Evolutionary conservation across 140 eudicot species (phyloP), one percentile per base, ranked within the genome.

Genomic region (Ambrosia hybrid): DNA sequence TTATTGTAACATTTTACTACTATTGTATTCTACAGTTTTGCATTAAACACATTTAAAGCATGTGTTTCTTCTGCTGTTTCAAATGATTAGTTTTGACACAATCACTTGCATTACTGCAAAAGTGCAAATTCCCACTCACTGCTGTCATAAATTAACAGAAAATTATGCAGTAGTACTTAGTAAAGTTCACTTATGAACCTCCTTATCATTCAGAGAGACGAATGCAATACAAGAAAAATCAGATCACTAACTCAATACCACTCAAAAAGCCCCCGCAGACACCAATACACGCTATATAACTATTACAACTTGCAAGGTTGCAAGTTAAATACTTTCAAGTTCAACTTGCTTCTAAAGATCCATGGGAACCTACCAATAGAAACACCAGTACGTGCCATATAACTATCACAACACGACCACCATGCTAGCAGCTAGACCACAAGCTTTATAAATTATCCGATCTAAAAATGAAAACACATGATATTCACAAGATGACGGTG

Each of bases 201-300:
- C 66, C 76, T 57, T 58, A 58, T 41, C 58, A 58, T 39, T 21
- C 39, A 57, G 26, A 45, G 61, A 21, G 11, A 59, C 67, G 58
- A 16, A 57, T 46, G 16, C n/a, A 0, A 59, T 26, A 72, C 69
- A 30, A 45, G 14, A 13, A 26, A 70, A 58, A 72, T 26, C 68
- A 60, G 12, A 45, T 60, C 16, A 8, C 45, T 26, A 57, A 57
- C 15, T 6, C 67, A 13, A 17, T 33, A 33, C 59, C 59, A 57
- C 46, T 72, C 33, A 59, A 26, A 72, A n/a, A 72, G 68, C 15
- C 62, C 59, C n/a, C n/a, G n/a, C n/a, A n/a, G n/a, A n/a, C n/a
- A n/a, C n/a, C 30, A 21, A 21, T 21, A 21, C 30, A 21, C 30
- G 30, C 30, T 21, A 21, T 21, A 21, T 21, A 21, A 21, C 30